Evolutionary conservation across 2,329 filamentous ascomycete genomes (phyloP).

Genomic region (Cladosporium sp.): DNA sequence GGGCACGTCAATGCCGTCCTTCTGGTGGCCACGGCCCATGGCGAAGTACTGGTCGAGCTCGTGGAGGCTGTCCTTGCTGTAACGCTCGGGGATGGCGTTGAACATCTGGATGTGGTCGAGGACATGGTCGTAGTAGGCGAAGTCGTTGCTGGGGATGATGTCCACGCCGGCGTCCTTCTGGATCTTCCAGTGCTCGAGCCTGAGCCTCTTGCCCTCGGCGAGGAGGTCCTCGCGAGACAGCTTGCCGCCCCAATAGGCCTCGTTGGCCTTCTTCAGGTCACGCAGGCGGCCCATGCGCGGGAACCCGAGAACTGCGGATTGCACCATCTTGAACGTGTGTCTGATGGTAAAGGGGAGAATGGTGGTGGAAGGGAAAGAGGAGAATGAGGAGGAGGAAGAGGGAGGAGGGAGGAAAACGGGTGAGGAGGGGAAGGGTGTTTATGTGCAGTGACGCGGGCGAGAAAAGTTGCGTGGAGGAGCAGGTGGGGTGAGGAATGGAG

Average conservation of each 20-base stretch:
- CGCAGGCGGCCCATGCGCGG: conserved; percentile 96
- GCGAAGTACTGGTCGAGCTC: conserved; percentile 96
- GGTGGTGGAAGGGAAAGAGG: neutral
- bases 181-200: conserved; percentile 97
- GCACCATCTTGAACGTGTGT: conserved; percentile 37
- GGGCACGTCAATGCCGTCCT: conserved; percentile 86
- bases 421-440: neutral
- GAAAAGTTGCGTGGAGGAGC: neutral
- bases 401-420: neutral
- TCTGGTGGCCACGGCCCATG: conserved; percentile 98
- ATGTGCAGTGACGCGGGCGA: conserved; percentile 2
- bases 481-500: conserved; percentile 11
- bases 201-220: conserved; percentile 91
- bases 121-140: conserved; percentile 97
- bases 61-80: conserved; percentile 83
- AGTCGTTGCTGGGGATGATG: conserved; percentile 98
- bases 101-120: conserved; percentile 98
- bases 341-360: conserved; percentile 8
- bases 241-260: conserved; percentile 96
- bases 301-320: conserved; percentile 84
- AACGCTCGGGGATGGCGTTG: conserved; percentile 85
- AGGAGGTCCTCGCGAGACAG: conserved; percentile 85
- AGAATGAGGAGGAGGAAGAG: neutral
- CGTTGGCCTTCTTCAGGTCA: conserved; percentile 99
- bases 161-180: conserved; percentile 98